These are phyloP conservation scores for Leucaena leucocephala DNA, from an alignment of 306 rosid species.

Conservation along the genomic window DNA sequence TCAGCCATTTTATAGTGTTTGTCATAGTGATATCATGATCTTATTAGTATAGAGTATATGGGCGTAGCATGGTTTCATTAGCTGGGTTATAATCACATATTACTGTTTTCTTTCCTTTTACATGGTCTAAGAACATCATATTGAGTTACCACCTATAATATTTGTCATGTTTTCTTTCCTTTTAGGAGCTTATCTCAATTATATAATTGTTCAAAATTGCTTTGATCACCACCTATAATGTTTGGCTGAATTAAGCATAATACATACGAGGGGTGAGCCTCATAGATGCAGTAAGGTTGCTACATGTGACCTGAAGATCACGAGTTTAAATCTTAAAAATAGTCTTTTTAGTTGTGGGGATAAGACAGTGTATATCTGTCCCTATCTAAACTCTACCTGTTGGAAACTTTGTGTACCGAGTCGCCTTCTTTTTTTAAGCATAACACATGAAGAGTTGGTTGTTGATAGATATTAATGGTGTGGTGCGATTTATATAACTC, in stretches of 20 bases:
- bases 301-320: too few species aligned
- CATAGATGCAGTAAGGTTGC: too few species aligned
- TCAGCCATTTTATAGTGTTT: background rate
- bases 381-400: too few species aligned
- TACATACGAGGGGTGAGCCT: background rate
- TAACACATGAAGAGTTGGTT: too few species aligned
- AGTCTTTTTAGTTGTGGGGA: too few species aligned
- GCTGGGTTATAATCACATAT: background rate
- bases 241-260: background rate
- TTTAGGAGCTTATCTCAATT: background rate
- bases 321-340: too few species aligned
- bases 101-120: background rate
- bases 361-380: too few species aligned
- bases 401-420: too few species aligned
- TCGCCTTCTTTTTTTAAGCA: too few species aligned
- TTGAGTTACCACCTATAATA: background rate
- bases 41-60: background rate
- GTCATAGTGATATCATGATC: background rate
- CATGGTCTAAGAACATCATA: background rate
- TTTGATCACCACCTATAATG: background rate
- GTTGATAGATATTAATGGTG: background rate
- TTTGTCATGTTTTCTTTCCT: background rate
- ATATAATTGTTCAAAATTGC: background rate
- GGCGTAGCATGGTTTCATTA: background rate
- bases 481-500: background rate